Evolutionary conservation across 1,139 yeast species (phyloP).

Genomic region (Suhomyces taliae): DNA sequence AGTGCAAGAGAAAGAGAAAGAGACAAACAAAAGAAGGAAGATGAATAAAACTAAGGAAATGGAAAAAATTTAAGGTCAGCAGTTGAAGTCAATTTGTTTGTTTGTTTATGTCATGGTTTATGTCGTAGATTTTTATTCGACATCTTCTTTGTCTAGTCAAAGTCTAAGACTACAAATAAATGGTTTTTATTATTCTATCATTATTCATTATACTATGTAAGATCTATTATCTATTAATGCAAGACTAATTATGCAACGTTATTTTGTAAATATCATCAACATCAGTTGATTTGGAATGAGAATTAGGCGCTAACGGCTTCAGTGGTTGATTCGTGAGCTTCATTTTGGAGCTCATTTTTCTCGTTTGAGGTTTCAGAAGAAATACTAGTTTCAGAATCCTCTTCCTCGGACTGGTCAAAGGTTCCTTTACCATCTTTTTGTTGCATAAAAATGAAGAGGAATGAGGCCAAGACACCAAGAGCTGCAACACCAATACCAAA

Average conservation of each 20-base stretch:
- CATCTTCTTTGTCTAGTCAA: too few species aligned
- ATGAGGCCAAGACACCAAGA: slow-evolving; percentile 32
- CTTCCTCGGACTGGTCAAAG: slow-evolving; percentile 4
- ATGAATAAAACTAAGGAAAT: too few species aligned
- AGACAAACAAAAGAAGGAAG: too few species aligned
- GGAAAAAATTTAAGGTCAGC: too few species aligned
- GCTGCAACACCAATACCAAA: slow-evolving; percentile 41
- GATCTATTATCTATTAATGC: neutral
- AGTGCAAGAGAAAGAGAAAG: too few species aligned
- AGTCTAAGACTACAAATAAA: too few species aligned
- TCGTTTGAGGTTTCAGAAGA: neutral
- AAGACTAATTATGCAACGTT: too few species aligned
- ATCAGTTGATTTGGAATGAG: too few species aligned
- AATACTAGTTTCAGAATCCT: neutral
- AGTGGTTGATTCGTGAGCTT: neutral
- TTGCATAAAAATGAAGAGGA: slow-evolving; percentile 32
- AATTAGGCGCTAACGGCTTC: neutral
- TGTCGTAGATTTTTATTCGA: too few species aligned
- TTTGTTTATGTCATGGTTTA: too few species aligned
- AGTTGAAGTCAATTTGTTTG: too few species aligned
- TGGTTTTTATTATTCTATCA: neutral
- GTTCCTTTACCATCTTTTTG: slow-evolving; percentile 11
- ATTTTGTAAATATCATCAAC: too few species aligned
- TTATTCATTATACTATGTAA: neutral
- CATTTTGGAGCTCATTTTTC: neutral